Percentiles rank a stretch among this genome's conserved stretches.
These are phyloP conservation scores for Ensete ventricosum DNA, from an alignment of 176 grass and related monocot species.

Conservation along the genomic window DNA sequence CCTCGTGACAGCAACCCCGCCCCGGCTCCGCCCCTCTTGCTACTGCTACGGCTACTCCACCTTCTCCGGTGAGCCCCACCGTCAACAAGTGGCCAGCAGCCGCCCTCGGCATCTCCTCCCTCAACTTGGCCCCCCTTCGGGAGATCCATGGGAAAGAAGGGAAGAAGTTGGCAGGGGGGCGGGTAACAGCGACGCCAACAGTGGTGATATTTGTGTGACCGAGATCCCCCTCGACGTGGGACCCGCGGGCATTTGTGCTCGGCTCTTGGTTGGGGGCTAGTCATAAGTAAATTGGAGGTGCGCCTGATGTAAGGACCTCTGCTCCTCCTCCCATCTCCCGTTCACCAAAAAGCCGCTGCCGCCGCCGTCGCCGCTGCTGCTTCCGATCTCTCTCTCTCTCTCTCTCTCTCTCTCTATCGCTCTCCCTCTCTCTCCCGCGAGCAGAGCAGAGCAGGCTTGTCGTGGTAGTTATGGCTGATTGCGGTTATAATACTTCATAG, in stretches of 20 bases:
- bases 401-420: neutral
- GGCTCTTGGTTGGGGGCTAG: neutral
- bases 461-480: no score
- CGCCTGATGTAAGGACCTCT: neutral
- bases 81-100: neutral
- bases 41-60: neutral
- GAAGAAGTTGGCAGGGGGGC: no score
- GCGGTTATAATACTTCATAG: no score
- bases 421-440: neutral
- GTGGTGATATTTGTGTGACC: neutral
- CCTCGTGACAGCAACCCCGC: no score
- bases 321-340: neutral
- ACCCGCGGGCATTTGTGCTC: conserved; percentile 1
- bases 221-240: neutral
- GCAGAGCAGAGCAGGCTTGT: no score
- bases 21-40: no score
- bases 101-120: conserved; percentile 3
- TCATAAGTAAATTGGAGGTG: neutral
- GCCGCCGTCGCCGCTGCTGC: no score
- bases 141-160: neutral
- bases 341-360: no score
- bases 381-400: neutral
- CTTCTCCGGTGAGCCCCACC: conserved; percentile 2
- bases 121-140: neutral
- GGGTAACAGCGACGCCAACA: neutral